Base-by-base conservation (phyloP, 23 red algal species). In the Cyanidiococcus yangmingshanensis region DNA sequence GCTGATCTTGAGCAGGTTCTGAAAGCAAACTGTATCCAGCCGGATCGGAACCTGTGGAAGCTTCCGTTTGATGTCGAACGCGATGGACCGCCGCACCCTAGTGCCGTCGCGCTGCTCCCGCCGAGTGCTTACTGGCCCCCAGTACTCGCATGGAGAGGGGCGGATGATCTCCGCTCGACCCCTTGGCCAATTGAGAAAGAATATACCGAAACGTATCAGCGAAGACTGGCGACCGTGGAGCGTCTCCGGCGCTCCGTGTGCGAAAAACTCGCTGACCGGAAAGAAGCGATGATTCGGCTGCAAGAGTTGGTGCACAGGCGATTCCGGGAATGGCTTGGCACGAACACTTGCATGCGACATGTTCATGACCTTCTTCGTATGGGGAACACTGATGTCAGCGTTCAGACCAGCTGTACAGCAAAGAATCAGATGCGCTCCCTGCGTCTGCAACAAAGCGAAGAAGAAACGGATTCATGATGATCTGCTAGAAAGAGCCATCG, bases 81-180 rank as follows among this genome's bases (percentile, higher is more conserved):
- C 12, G 32, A 71, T 29, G 63, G n/a, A 7, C 3, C 21, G 16
- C 63, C 63, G 27, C 7, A 7, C 3, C 27, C 63, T 29, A 25
- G 27, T 29, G 27, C 63, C 16, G 63, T 71, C 27, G 63, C n/a
- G 21, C 63, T 25, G 32, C 3, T 71, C 7, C 63, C 63, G 63
- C 63, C 63, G n/a, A 71, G 32, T 29, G 27, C 12, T 35, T 71
- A 71, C 63, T 71, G 63, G 63, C 63, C 63, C n/a, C n/a, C 32
- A 29, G 63, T 35, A 30, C n/a, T 35, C 7, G n/a, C 63, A 29
- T 71, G 63, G 63, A 71, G 7, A 29, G 32, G 27, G 16, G 63
- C 21, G 16, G 27, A 71, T 2, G 32, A 54, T 21, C 45, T 54
- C 12, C 45, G 45, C 63, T 25, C 21, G 7, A 27, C 12, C 7